A percentile compares a stretch with the other conserved stretches of the same genome.
Conservation (phyloP, 192 early-diverging fungal species). For the Cetraspora pellucida region DNA sequence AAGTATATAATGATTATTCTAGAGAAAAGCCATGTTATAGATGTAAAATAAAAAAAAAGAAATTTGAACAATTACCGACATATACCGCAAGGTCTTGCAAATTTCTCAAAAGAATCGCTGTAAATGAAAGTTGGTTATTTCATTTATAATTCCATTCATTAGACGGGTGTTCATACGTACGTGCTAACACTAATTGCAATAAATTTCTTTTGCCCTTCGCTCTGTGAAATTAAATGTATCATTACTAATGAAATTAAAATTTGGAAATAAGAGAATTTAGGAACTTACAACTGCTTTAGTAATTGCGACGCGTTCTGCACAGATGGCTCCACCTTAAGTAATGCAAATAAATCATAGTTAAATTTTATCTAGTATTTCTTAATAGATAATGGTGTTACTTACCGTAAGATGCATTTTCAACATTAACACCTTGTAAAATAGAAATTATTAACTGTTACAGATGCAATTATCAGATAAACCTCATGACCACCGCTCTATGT, state of each 20-base stretch:
- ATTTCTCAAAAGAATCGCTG: background rate
- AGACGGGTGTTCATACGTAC: constrained; percentile 39
- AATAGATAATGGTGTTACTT: constrained; percentile 13
- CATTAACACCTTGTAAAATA: constrained; percentile 65
- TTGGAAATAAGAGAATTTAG: background rate
- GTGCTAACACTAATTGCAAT: constrained; percentile 77
- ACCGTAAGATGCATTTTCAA: constrained; percentile 89
- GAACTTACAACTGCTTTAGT: constrained; percentile 82
- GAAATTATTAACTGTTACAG: no score
- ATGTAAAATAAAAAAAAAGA: background rate
- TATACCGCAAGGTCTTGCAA: background rate
- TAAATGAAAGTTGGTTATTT: no score
- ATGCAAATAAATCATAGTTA: constrained; percentile 27
- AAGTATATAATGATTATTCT: background rate
- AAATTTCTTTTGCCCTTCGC: constrained; percentile 75
- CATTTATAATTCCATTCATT: background rate
- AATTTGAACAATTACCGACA: background rate
- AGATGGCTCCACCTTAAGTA: constrained; percentile 68
- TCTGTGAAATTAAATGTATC: constrained; percentile 27
- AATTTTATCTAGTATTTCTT: background rate
- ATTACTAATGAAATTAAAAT: no score
- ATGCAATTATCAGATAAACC: no score
- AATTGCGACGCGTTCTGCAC: constrained; percentile 89
- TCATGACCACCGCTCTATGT: no score
- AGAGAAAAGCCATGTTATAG: background rate